phyloP scores from a whole-genome alignment of 306 rosid species.

The Alnus glutinosa region DNA sequence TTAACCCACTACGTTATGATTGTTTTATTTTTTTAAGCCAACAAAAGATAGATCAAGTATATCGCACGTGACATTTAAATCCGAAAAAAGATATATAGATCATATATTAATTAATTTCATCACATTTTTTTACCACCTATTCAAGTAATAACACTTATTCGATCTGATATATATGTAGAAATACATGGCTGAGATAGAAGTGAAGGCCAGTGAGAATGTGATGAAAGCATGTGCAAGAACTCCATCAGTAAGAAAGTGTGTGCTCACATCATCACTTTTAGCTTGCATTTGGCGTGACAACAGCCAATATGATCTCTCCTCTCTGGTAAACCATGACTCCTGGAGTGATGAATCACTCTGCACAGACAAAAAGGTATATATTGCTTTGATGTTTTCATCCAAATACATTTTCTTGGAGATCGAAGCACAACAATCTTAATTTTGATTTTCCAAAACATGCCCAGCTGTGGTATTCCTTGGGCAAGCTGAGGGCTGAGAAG shows the following conservation, averaged over 20 bases:
- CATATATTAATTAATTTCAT: no score
- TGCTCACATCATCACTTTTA: constrained; percentile 78
- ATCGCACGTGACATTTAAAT: no score
- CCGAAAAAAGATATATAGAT: no score
- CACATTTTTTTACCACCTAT: no score
- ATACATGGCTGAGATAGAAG: constrained; percentile 85
- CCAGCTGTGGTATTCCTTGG: constrained; percentile 93
- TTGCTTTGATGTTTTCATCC: neutral
- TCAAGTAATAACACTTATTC: no score
- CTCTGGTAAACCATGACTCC: constrained; percentile 47
- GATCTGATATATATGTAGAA: constrained; percentile 38
- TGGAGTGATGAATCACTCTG: constrained; percentile 83
- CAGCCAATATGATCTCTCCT: constrained; percentile 22
- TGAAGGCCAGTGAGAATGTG: constrained; percentile 67
- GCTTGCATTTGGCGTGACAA: constrained; percentile 78
- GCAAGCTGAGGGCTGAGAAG: constrained; percentile 76
- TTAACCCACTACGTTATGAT: no score
- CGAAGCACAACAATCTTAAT: neutral
- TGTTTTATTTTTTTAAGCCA: no score
- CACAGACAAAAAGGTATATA: constrained; percentile 56
- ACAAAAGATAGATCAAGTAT: no score
- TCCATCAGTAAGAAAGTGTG: constrained; percentile 63
- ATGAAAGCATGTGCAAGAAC: constrained; percentile 81
- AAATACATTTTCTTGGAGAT: neutral
- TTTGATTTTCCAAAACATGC: constrained; percentile 3